Evolutionary conservation across 805 yeast genomes (phyloP).

Genomic region (Saccharomycopsis sp.): DNA sequence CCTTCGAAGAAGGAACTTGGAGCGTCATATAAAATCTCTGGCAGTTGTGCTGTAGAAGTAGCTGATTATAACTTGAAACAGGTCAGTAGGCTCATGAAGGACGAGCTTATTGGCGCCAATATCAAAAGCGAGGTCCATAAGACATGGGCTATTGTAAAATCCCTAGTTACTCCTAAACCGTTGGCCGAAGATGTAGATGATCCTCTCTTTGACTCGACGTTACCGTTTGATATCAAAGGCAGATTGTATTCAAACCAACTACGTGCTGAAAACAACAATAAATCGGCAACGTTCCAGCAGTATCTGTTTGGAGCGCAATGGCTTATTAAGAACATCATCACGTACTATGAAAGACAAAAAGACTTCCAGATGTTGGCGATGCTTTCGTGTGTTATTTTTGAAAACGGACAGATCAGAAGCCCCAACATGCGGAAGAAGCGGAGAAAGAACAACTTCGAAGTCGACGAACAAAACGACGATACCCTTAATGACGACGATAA

Average conservation of each 20-base stretch:
- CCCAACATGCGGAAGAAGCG: not conserved
- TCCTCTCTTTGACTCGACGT: constrained; percentile 6
- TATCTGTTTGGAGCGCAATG: constrained; percentile 29
- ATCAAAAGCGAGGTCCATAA: constrained; percentile 6
- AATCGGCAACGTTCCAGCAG: not conserved
- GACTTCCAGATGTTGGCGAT: constrained; percentile 88
- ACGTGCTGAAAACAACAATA: not conserved
- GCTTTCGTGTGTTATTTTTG: constrained; percentile 67
- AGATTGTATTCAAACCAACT: not conserved
- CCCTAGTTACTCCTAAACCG: constrained; percentile 40
- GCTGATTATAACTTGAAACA: constrained; percentile 49
- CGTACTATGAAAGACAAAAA: constrained; percentile 54
- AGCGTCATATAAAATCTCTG: constrained; percentile 54
- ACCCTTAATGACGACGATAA: constrained; percentile 5
- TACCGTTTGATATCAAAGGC: constrained; percentile 6
- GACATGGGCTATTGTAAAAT: constrained; percentile 17
- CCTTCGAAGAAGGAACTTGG: constrained; percentile 75
- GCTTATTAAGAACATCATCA: constrained; percentile 56
- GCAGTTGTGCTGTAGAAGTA: constrained; percentile 39
- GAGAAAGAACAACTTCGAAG: not conserved
- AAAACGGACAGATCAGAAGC: constrained; percentile 26
- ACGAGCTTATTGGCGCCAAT: constrained; percentile 10
- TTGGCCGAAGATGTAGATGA: constrained; percentile 61
- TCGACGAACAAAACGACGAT: not conserved
- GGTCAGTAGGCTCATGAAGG: not conserved